These are phyloP conservation scores for Lactarius quietus DNA, from an alignment of 768 basidiomycete species.

Conservation along the genomic window DNA sequence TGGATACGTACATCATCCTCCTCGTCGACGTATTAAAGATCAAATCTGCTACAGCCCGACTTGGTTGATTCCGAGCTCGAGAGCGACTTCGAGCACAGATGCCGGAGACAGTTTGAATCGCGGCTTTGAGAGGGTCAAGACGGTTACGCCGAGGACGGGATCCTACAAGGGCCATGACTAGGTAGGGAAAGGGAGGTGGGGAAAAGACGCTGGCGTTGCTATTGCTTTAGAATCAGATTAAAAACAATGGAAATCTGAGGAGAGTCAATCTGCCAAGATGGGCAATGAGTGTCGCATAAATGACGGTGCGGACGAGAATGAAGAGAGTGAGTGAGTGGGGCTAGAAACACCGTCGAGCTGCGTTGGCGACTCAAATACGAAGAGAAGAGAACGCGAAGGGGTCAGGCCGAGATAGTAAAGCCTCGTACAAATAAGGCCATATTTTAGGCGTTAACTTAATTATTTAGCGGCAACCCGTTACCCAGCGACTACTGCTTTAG, in stretches of 20 bases:
- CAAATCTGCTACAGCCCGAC: slow-evolving; percentile 61
- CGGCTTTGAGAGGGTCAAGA: slow-evolving; percentile 31
- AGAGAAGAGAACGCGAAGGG: not conserved
- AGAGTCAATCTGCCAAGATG: not conserved
- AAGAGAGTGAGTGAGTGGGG: not conserved
- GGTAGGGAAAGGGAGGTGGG: not conserved
- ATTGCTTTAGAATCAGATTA: not conserved
- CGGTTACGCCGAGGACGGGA: slow-evolving; percentile 7
- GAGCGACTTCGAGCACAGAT: slow-evolving; percentile 69
- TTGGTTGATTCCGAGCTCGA: slow-evolving; percentile 62
- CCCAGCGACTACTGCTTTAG: too few relatives aligned
- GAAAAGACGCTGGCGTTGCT: not conserved
- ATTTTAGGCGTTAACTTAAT: not conserved
- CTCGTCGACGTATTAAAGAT: slow-evolving; percentile 59
- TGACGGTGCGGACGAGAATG: not conserved
- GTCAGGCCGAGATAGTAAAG: not conserved
- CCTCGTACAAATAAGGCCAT: not conserved
- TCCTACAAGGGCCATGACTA: slow-evolving; percentile 4
- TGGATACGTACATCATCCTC: slow-evolving; percentile 45
- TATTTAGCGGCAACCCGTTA: not conserved
- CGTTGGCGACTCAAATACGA: not conserved
- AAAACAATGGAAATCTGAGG: not conserved
- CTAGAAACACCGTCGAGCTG: not conserved
- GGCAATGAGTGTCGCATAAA: not conserved
- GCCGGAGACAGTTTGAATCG: slow-evolving; percentile 62